These are phyloP conservation scores for Xylaria intraflava DNA, from an alignment of 495 filamentous ascomycete genomes.

Conservation along the genomic window DNA sequence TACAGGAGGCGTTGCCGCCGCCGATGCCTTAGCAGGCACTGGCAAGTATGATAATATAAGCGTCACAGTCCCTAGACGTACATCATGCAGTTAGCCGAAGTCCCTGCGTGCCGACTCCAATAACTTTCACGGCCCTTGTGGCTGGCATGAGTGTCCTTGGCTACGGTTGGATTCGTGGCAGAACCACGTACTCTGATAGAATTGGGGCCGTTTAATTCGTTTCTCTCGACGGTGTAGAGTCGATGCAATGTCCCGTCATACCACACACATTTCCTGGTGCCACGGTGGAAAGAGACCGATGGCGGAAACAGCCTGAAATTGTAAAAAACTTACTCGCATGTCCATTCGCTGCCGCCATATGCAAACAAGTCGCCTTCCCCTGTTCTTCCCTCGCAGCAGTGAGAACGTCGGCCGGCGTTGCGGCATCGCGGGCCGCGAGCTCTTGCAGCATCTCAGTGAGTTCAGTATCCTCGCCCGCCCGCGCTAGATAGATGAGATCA, in stretches of 20 bases:
- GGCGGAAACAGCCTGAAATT: neutral
- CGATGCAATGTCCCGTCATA: neutral
- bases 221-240: neutral
- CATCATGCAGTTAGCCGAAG: neutral
- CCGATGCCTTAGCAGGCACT: conserved; percentile 12
- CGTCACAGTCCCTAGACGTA: conserved; percentile 33
- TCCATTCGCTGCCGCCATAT: conserved; percentile 88
- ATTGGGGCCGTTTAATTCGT: no score
- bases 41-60: conserved; percentile 35
- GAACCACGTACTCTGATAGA: neutral
- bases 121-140: neutral
- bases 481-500: conserved; percentile 80
- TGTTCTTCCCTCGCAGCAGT: conserved; percentile 56
- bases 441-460: conserved; percentile 54
- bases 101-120: neutral
- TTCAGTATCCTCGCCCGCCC: conserved; percentile 64
- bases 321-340: conserved; percentile 54
- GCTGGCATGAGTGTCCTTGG: neutral
- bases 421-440: conserved; percentile 49
- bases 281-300: no score
- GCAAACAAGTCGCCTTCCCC: conserved; percentile 66
- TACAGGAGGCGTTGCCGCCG: conserved; percentile 43
- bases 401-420: conserved; percentile 51
- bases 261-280: neutral
- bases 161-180: neutral